phyloP scores from a whole-genome alignment of 2,329 filamentous ascomycete genomes.

The Botryotinia narcissicola region DNA sequence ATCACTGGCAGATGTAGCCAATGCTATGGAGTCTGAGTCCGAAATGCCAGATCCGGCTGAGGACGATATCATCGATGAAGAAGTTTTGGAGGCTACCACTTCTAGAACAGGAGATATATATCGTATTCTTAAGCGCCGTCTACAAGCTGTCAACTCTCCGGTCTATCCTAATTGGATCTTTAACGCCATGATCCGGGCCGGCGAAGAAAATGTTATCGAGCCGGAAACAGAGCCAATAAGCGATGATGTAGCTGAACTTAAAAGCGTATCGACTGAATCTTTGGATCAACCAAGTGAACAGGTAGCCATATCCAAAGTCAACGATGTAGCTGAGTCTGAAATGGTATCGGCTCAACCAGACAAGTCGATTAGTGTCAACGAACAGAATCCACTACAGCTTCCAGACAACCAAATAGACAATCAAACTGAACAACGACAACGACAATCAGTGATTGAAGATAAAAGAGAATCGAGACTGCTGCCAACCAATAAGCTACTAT shows the following conservation, averaged over 20 bases:
- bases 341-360: not conserved
- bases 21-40: slow-evolving; percentile 13
- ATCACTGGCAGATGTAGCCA: slow-evolving; percentile 19
- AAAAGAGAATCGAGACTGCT: not conserved
- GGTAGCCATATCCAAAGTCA: not conserved
- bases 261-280: not conserved
- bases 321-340: not conserved
- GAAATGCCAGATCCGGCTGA: not conserved
- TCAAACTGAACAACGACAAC: not conserved
- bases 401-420: not conserved
- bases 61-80: slow-evolving; percentile 4
- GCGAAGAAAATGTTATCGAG: slow-evolving; percentile 2
- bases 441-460: not conserved
- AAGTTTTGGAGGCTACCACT: slow-evolving; percentile 12
- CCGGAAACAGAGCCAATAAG: not conserved
- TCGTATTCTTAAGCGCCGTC: not conserved
- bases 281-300: not conserved
- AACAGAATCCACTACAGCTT: not conserved
- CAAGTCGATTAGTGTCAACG: not conserved
- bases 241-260: not conserved
- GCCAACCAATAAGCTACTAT: not conserved
- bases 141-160: slow-evolving; percentile 11
- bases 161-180: slow-evolving; percentile 19
- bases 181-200: slow-evolving; percentile 7
- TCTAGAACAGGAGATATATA: slow-evolving; percentile 16